Base-by-base conservation (phyloP, 2,329 filamentous ascomycete species). In the Knufia fluminis region DNA sequence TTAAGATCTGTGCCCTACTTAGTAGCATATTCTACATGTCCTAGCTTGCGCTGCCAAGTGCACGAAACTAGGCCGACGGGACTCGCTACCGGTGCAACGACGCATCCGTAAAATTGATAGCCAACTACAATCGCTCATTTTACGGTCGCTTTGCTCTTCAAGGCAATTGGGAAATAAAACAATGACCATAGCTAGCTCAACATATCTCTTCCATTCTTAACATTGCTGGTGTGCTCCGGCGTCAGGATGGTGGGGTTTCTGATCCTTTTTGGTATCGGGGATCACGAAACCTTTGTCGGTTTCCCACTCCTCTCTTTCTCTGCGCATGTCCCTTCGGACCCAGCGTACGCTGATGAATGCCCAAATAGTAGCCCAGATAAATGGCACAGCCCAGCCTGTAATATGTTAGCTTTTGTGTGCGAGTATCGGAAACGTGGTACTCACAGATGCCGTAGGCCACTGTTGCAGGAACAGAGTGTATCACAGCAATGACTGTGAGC, bases 401-500 rank as follows among this genome's bases (percentile, higher is more conserved):
- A 22, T 22, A 20, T 45, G 41, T 50, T 40, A 50, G 42, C 28
- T 23, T 9, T 23, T 46, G 14, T 9, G 14, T 8, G 20, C 20
- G 26, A 17, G 32, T 28, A 41, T 26, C 12, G 22, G 20, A 17
- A 17, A 42, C 24, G 16, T 17, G 20, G 33, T 26, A 49, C 57
- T 49, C 52, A 59, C 57, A 55, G 43, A 59, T 53, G 14, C 64
- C 69, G 56, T 75, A 78, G 9, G 71, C 75, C 32, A 76, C 66
- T 22, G 69, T 64, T 54, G 71, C 61, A 0, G 68, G 64, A 3
- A 73, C 68, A 0, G 71, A 74, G 59, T 59, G 57, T 33, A 59
- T 56, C 45, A 75, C 75, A 36, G 77, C 61, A 2, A 76, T 65
- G 0, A 68, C 69, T 12, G 75, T 69, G 10, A 72, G 69, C n/a